Conservation (phyloP, 305 asterid species). For the Galium porrigens region DNA sequence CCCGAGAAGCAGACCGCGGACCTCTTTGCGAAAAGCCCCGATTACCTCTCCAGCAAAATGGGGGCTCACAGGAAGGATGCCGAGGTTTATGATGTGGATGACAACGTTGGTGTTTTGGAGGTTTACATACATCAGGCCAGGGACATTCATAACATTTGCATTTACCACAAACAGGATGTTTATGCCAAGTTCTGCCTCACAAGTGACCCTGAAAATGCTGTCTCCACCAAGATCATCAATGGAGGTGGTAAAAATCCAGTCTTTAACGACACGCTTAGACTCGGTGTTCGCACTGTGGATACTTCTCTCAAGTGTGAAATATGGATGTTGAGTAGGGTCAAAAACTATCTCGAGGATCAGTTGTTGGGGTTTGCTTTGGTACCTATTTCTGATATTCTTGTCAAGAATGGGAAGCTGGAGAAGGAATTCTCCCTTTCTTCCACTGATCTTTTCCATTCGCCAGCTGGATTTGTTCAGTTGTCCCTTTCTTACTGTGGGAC, state of each 20-base stretch:
- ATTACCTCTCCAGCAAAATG: constrained; percentile 26
- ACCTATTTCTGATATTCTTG: constrained; percentile 61
- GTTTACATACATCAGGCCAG: constrained; percentile 79
- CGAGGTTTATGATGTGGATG: constrained; percentile 24
- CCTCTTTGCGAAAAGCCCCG: constrained; percentile 23
- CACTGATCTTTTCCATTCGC: constrained; percentile 88
- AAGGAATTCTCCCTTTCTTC: constrained; percentile 82
- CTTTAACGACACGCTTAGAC: constrained; percentile 51
- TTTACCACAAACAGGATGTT: constrained; percentile 89
- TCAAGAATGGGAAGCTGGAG: constrained; percentile 50
- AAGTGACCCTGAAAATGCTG: constrained; percentile 53
- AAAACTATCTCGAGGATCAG: constrained; percentile 86
- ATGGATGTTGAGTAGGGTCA: constrained; percentile 96
- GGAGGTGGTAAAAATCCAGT: constrained; percentile 86
- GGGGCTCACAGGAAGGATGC: constrained; percentile 29
- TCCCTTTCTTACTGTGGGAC: constrained; percentile 53
- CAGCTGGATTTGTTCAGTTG: constrained; percentile 77
- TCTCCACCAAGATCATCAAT: constrained; percentile 62
- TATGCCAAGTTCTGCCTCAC: constrained; percentile 80
- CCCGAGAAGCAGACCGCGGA: constrained; percentile 41
- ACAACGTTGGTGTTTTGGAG: constrained; percentile 46
- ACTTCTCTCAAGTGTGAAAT: constrained; percentile 81
- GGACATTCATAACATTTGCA: constrained; percentile 89
- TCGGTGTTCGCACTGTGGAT: constrained; percentile 41
- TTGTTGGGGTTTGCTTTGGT: constrained; percentile 84